A percentile compares a stretch with the other conserved stretches of the same genome.
Evolutionary conservation across 2,329 filamentous ascomycete species (phyloP).

Genomic region (Aspergillus persii): DNA sequence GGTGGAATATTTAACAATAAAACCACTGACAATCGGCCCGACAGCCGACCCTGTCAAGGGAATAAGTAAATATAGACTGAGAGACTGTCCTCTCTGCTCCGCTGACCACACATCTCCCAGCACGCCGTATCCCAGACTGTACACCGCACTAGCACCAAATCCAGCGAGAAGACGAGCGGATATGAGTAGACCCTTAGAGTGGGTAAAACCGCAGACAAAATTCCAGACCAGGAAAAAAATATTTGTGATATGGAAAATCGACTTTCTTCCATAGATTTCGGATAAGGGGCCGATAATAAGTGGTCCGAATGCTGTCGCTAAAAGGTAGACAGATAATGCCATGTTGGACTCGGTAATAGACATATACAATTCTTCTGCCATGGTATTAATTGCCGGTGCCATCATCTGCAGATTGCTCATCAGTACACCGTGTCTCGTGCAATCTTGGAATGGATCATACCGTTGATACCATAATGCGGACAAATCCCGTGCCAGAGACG

Average conservation of each 20-base stretch:
- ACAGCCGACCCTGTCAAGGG: constrained; percentile 41
- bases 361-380: neutral
- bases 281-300: constrained; percentile 57
- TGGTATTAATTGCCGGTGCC: neutral
- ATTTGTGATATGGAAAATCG: constrained; percentile 57
- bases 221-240: constrained; percentile 61
- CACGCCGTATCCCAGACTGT: neutral
- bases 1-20: constrained; percentile 27
- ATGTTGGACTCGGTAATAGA: neutral
- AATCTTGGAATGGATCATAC: neutral
- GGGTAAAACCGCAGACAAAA: constrained; percentile 62
- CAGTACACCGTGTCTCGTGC: neutral
- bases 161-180: constrained; percentile 63
- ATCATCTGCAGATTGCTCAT: neutral
- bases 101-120: neutral
- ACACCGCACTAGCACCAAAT: constrained; percentile 54
- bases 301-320: constrained; percentile 59
- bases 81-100: neutral
- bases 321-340: constrained; percentile 50
- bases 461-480: neutral
- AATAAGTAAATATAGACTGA: constrained; percentile 42
- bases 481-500: constrained; percentile 15
- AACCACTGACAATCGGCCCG: constrained; percentile 35
- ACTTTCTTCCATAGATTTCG: constrained; percentile 63
- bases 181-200: constrained; percentile 54